These are phyloP conservation scores for Phytopythium mirpurense DNA, from an alignment of 352 stramenopile genomes.

Conservation along the genomic window DNA sequence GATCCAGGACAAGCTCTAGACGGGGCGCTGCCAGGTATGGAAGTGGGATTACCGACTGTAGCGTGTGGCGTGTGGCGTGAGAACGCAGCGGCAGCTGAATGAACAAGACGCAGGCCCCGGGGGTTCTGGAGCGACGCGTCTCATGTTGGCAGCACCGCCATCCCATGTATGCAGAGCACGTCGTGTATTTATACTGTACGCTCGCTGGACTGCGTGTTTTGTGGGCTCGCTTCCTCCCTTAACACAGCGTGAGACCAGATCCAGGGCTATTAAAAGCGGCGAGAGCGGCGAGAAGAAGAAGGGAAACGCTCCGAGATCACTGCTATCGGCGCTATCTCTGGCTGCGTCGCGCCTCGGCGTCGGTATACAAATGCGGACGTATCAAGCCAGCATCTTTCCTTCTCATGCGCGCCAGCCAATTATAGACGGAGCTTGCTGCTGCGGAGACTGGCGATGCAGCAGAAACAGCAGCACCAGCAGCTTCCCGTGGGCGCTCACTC, in stretches of 20 bases:
- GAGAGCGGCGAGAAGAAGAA: background rate
- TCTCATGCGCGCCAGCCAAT: background rate
- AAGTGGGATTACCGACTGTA: background rate
- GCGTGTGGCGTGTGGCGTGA: background rate
- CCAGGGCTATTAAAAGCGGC: background rate
- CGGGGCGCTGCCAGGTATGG: background rate
- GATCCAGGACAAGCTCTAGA: constrained; percentile 72
- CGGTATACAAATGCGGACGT: background rate
- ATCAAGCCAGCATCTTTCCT: background rate
- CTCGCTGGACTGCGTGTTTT: too few relatives aligned
- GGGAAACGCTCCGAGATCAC: background rate
- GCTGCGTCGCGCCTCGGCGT: background rate
- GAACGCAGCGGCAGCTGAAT: background rate
- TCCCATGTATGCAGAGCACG: too few relatives aligned
- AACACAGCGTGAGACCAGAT: background rate
- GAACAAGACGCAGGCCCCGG: background rate
- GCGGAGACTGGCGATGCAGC: too few relatives aligned
- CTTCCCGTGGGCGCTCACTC: constrained; percentile 4
- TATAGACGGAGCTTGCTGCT: too few relatives aligned
- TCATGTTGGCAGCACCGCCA: too few relatives aligned
- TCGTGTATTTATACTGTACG: constrained; percentile 5
- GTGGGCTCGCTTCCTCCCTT: too few relatives aligned
- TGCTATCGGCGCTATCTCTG: background rate
- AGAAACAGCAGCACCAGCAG: too few relatives aligned
- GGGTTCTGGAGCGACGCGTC: too few relatives aligned